Evolutionary conservation across 202 grass and related monocot species (phyloP).

Genomic region (Setaria viridis): DNA sequence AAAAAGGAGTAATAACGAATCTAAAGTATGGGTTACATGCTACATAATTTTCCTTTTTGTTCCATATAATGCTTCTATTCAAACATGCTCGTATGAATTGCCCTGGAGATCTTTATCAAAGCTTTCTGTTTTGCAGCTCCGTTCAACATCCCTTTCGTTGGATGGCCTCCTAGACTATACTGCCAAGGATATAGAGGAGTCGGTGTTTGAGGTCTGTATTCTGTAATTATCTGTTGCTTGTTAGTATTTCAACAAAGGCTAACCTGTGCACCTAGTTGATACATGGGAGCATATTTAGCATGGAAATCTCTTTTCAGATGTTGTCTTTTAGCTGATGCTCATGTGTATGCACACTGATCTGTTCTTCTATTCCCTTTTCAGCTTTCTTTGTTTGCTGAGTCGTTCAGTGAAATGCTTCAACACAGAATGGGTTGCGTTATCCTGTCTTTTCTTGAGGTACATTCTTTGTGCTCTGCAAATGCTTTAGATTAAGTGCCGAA

Average conservation of each 20-base stretch:
- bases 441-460: constrained; percentile 96
- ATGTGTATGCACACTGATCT: constrained; percentile 18
- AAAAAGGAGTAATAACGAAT: constrained; percentile 78
- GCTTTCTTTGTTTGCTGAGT: constrained; percentile 97
- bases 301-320: constrained; percentile 6
- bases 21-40: constrained; percentile 69
- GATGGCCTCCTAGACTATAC: constrained; percentile 96
- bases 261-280: constrained; percentile 11
- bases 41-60: constrained; percentile 11
- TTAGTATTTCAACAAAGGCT: constrained; percentile 11
- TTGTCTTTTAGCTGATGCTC: constrained; percentile 25
- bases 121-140: constrained; percentile 61
- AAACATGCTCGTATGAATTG: neutral
- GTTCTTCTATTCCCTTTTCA: constrained; percentile 55
- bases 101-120: constrained; percentile 10
- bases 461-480: constrained; percentile 31
- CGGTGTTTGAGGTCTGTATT: constrained; percentile 89
- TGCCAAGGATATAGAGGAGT: constrained; percentile 87
- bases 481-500: constrained; percentile 18
- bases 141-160: constrained; percentile 82
- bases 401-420: constrained; percentile 98
- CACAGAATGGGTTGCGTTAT: constrained; percentile 91
- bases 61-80: constrained; percentile 8
- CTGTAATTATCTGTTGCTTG: constrained; percentile 38
- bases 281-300: neutral